These are phyloP conservation scores for carrot (Daucus carota) DNA, from an alignment of 129 eudicot genomes.

Conservation along the genomic window DH1_v3.0 NC_030386.2:34539501-34540000, in stretches of 20 bases:
- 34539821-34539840: neutral
- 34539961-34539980: constrained; percentile 97
- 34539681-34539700: neutral
- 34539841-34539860: neutral
- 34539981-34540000: constrained; percentile 21
- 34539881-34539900: constrained; percentile 63
- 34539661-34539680: neutral
- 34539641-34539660: neutral
- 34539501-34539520: too few species aligned
- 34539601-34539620: neutral
- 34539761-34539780: neutral
- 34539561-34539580: too few species aligned
- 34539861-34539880: neutral
- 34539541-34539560: too few species aligned
- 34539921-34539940: constrained; percentile 78
- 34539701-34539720: neutral
- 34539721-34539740: neutral
- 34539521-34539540: too few species aligned
- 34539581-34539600: neutral
- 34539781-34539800: neutral
- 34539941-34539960: constrained; percentile 74
- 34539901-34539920: constrained; percentile 78
- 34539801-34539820: neutral
- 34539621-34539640: neutral
- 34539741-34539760: neutral